Evolutionary conservation across 2,329 filamentous ascomycete genomes (phyloP).

Genomic region (Phialemonium atrogriseum): DNA sequence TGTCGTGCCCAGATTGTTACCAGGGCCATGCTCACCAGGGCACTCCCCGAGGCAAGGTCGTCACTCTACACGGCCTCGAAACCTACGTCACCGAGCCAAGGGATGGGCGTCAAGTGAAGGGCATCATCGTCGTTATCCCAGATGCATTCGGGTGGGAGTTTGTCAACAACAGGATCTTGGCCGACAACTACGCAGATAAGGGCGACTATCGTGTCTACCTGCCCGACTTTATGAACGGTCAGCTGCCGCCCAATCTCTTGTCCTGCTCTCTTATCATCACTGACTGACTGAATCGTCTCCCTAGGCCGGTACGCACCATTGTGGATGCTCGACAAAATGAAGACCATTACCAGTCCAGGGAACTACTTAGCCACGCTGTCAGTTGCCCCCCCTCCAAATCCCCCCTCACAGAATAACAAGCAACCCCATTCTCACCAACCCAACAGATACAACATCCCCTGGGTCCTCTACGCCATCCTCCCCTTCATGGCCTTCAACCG

Average conservation of each 20-base stretch:
- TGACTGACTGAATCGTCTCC: too few relatives aligned
- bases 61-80: slow-evolving; percentile 29
- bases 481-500: slow-evolving; percentile 10
- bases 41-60: slow-evolving; percentile 25
- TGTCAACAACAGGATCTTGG: slow-evolving; percentile 33
- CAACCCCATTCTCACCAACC: background rate
- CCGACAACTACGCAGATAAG: slow-evolving; percentile 33
- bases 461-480: background rate
- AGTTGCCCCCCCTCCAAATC: slow-evolving; percentile 13
- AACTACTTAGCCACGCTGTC: too few relatives aligned
- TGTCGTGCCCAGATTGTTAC: slow-evolving; percentile 21
- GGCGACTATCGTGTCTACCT: slow-evolving; percentile 31
- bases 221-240: slow-evolving; percentile 33
- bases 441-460: background rate
- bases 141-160: slow-evolving; percentile 39
- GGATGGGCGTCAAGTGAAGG: slow-evolving; percentile 18
- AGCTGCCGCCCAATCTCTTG: too few relatives aligned
- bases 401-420: background rate
- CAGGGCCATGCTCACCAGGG: slow-evolving; percentile 26
- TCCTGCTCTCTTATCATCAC: too few relatives aligned
- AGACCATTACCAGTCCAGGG: slow-evolving; percentile 7
- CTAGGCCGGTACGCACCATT: too few relatives aligned
- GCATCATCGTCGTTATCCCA: slow-evolving; percentile 34
- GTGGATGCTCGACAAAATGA: slow-evolving; percentile 9
- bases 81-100: slow-evolving; percentile 26